phyloP scores from a whole-genome alignment of 2,329 filamentous ascomycete genomes.

The Amylocarpus encephaloides region DNA sequence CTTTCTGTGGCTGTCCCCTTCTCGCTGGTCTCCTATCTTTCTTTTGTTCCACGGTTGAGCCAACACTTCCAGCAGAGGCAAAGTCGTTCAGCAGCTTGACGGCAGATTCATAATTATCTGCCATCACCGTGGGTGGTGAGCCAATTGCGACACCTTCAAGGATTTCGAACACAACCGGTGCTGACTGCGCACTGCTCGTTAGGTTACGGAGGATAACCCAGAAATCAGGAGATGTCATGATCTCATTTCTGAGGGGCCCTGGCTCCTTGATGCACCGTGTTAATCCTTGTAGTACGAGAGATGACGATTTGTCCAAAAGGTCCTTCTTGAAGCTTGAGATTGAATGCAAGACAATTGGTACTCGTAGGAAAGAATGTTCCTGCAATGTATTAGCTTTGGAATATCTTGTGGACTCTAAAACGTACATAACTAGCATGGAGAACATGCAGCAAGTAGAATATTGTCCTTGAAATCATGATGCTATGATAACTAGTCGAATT shows the following conservation, averaged over 20 bases:
- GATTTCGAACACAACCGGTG: conserved; percentile 78
- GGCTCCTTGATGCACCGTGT: conserved; percentile 73
- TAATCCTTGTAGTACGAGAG: conserved; percentile 71
- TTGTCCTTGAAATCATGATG: conserved; percentile 74
- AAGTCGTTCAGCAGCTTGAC: conserved; percentile 84
- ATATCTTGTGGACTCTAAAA: conserved; percentile 12
- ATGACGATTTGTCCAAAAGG: conserved; percentile 67
- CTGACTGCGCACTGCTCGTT: conserved; percentile 61
- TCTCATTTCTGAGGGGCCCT: conserved; percentile 75
- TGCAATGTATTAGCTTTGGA: conserved; percentile 34
- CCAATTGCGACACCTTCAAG: conserved; percentile 70
- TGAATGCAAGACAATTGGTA: conserved; percentile 83
- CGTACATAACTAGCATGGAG: conserved; percentile 80
- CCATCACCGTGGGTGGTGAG: conserved; percentile 72
- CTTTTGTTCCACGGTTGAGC: conserved; percentile 62
- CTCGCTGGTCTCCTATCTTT: conserved; percentile 46
- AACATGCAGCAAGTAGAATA: conserved; percentile 80
- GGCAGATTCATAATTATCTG: conserved; percentile 91
- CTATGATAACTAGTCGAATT: conserved; percentile 74
- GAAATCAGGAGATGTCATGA: conserved; percentile 95
- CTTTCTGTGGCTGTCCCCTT: conserved; percentile 40
- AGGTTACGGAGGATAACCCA: conserved; percentile 84
- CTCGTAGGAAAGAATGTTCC: conserved; percentile 86
- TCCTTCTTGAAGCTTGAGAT: conserved; percentile 83
- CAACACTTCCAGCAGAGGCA: conserved; percentile 72